Percentiles rank a stretch among this genome's conserved stretches.
Conservation (phyloP, 108 stramenopile genomes). For the Fistulifera pelliculosa region DNA sequence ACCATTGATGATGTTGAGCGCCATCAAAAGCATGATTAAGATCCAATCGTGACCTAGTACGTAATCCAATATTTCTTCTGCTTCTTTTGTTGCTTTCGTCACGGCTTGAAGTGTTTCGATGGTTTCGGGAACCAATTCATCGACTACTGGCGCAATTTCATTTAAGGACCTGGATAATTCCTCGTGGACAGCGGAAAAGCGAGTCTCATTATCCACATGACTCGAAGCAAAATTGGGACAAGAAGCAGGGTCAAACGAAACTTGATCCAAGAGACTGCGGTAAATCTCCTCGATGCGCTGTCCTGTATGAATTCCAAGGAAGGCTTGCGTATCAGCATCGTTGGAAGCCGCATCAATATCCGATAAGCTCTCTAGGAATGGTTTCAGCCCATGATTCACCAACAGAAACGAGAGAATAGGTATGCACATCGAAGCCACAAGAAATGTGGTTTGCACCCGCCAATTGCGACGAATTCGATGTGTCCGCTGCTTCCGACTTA, state of each 20-base stretch:
- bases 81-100: no score
- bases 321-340: constrained; percentile 28
- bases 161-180: no score
- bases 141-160: no score
- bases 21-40: constrained; percentile 5
- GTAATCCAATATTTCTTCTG: no score
- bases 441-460: constrained; percentile 28
- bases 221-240: constrained; percentile 1
- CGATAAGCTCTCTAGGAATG: constrained; percentile 5
- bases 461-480: constrained; percentile 19
- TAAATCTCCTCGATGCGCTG: neutral
- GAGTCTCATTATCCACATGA: neutral
- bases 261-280: neutral
- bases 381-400: constrained; percentile 15
- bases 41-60: no score
- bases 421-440: constrained; percentile 18
- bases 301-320: constrained; percentile 9
- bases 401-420: constrained; percentile 20
- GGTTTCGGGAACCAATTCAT: no score
- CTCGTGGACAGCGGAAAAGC: no score
- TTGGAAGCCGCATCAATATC: constrained; percentile 12
- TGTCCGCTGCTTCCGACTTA: constrained; percentile 18
- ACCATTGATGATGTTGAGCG: constrained; percentile 27
- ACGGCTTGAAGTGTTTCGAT: no score
- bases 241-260: neutral